Conservation (phyloP, 2,329 filamentous ascomycete genomes). For the Phyllosticta citribraziliensis region DNA sequence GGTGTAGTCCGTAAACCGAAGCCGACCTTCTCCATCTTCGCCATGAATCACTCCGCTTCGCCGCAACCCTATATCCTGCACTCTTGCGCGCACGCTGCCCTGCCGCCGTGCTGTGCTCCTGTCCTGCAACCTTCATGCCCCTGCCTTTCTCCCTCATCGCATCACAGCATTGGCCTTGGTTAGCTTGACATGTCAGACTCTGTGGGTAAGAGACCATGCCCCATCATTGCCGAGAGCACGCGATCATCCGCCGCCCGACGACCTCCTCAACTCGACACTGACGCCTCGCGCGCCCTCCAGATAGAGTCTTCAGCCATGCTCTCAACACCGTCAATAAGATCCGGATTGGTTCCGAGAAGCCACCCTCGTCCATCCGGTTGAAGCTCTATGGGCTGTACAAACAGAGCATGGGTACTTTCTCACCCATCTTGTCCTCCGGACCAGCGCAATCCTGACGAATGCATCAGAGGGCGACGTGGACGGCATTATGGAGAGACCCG, state of each 20-base stretch:
- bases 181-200: conserved; percentile 10
- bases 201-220: conserved; percentile 8
- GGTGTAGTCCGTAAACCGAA: not conserved
- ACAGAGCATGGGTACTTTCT: conserved; percentile 69
- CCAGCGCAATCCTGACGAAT: not conserved
- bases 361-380: conserved; percentile 74
- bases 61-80: not conserved
- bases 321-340: conserved; percentile 98
- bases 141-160: not conserved
- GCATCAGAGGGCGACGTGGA: conserved; percentile 77
- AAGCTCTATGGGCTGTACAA: conserved; percentile 98
- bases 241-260: not conserved
- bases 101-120: not conserved
- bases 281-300: conserved; percentile 36
- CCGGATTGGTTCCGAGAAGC: conserved; percentile 81
- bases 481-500: conserved; percentile 79
- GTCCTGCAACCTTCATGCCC: conserved; percentile 3
- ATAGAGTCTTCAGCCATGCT: conserved; percentile 97
- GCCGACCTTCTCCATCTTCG: not conserved
- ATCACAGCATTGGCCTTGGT: conserved; percentile 4
- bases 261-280: not conserved
- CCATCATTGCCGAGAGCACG: not conserved
- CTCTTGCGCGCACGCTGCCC: not conserved
- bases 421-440: not conserved
- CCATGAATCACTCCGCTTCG: not conserved